Base-by-base conservation (phyloP, 495 filamentous ascomycete genomes). In the Viridothelium virens region DNA sequence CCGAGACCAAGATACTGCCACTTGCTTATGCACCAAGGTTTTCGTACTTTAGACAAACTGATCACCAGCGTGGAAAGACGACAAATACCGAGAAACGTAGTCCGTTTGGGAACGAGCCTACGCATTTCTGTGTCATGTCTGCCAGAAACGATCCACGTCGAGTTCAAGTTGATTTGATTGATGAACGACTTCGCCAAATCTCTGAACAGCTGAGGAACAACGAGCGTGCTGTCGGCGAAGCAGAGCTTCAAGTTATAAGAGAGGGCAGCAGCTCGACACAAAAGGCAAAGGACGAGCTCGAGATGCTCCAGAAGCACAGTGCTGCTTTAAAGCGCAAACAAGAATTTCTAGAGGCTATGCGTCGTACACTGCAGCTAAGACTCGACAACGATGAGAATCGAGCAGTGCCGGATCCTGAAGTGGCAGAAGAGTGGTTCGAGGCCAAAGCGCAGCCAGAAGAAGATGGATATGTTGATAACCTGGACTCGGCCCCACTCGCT, bases 1-100 rank as follows among this genome's bases (percentile, higher is more conserved):
- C 95, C 31, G 87, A 94, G 65, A 96, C 93, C 1, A 90, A 91
- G 71, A 97, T 98, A 61, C 79, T 97, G 65, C 94, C 94, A 1
- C 80, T 98, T 9, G 95, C 89, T 1, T 98, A 87, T 70, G 89
- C 94, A 11, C 95, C 94, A 38, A 86, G 92, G 0, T 93, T 98
- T 70, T 97, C 95, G 1, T 98, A 97, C 75, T 96, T 96, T 78
- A 86, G 94, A 31, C 91, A 97, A 74, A 98, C 94, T n/a, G 94
- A 97, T 70, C 92, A 96, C 72, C 81, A 83, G 14, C 85, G 87
- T 38, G 79, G 83, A 14, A 86, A 87, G 36, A 81, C 87, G 70
- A 80, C 83, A 14, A 89, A 91, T 71, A 80, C 87, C 18, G 84
- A 86, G 63, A 82, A 89, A 34, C 87, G 84, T 16, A 97, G 92